A percentile compares a stretch with the other conserved stretches of the same genome.
Evolutionary conservation across 768 basidiomycete genomes (phyloP).

Genomic region (Daedaleopsis nitida): DNA sequence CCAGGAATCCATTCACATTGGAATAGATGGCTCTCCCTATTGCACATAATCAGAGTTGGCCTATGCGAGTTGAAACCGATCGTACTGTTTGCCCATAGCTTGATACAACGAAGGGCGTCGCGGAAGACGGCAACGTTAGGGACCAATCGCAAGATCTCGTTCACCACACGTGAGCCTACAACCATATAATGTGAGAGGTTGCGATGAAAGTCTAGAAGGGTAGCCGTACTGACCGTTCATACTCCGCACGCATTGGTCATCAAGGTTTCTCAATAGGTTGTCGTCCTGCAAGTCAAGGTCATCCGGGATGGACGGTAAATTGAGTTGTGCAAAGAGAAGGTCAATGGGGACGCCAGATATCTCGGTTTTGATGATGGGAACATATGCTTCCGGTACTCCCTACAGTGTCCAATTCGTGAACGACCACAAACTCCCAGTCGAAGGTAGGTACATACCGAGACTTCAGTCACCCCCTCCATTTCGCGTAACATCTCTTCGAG

Average conservation of each 20-base stretch:
- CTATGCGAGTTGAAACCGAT: constrained; percentile 16
- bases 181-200: constrained; percentile 1
- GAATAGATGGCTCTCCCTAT: constrained; percentile 95
- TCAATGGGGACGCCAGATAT: constrained; percentile 95
- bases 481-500: constrained; percentile 89
- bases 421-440: neutral
- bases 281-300: constrained; percentile 90
- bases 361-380: constrained; percentile 91
- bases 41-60: neutral
- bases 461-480: constrained; percentile 81
- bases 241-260: constrained; percentile 94
- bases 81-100: constrained; percentile 95
- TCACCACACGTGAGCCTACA: constrained; percentile 92
- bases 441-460: constrained; percentile 66
- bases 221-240: constrained; percentile 62
- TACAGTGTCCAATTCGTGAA: constrained; percentile 34
- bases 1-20: constrained; percentile 96
- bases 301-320: constrained; percentile 88
- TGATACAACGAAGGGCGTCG: constrained; percentile 92
- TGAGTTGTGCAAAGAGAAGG: constrained; percentile 88
- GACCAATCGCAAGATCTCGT: constrained; percentile 92
- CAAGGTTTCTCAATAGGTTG: constrained; percentile 86
- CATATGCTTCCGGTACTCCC: constrained; percentile 96
- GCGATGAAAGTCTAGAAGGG: neutral
- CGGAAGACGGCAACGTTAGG: constrained; percentile 96